A percentile compares a stretch with the other conserved stretches of the same genome.
Evolutionary conservation across 2,329 filamentous ascomycete species (phyloP).

Genomic region (Macrophomina pseudophaseolina): DNA sequence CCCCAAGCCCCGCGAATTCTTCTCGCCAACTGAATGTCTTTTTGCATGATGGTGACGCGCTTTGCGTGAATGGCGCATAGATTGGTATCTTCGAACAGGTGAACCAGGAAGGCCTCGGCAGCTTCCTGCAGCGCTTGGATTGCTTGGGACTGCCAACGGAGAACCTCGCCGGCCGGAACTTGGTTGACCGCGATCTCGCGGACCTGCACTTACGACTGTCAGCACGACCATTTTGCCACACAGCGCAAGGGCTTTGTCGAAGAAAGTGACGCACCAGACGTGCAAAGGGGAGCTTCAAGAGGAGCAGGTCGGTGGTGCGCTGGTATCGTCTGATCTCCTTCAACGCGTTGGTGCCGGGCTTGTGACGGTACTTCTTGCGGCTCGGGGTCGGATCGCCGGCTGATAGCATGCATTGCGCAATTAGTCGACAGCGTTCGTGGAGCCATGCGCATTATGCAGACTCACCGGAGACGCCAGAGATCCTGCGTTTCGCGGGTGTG

Average conservation of each 20-base stretch:
- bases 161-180: constrained; percentile 73
- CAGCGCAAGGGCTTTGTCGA: not conserved
- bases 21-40: constrained; percentile 96
- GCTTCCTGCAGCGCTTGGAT: constrained; percentile 98
- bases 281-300: constrained; percentile 98
- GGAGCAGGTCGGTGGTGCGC: constrained; percentile 93
- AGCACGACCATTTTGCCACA: no score
- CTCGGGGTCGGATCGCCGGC: constrained; percentile 37
- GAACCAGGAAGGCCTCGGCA: constrained; percentile 97
- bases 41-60: constrained; percentile 97
- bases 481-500: not conserved
- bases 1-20: constrained; percentile 81
- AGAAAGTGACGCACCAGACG: constrained; percentile 65
- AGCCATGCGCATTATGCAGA: no score
- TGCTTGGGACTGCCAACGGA: constrained; percentile 97
- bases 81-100: constrained; percentile 98
- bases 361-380: constrained; percentile 49
- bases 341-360: constrained; percentile 83
- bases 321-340: constrained; percentile 99
- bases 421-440: no score
- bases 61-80: constrained; percentile 98
- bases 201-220: constrained; percentile 48
- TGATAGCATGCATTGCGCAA: constrained; percentile 19
- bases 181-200: constrained; percentile 89
- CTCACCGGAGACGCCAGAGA: constrained; percentile 11